Percentiles rank a stretch among this genome's conserved stretches.
These are phyloP conservation scores for Xylaria sp. DNA, from an alignment of 2,329 filamentous ascomycete genomes.

Conservation along the genomic window DNA sequence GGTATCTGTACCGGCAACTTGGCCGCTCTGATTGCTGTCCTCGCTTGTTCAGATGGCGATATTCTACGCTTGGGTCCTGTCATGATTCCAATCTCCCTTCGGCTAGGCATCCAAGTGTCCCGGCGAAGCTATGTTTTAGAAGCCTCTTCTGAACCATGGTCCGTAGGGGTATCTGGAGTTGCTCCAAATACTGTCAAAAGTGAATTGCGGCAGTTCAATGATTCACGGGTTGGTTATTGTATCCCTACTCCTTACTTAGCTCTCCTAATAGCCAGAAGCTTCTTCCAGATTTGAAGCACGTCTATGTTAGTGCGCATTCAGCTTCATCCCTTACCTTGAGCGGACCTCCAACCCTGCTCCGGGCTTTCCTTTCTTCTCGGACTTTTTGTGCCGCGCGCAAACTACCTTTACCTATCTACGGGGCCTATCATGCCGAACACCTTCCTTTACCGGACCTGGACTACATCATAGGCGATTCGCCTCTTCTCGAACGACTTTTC, in stretches of 20 bases:
- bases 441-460: constrained; percentile 2
- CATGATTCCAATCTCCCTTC: constrained; percentile 5
- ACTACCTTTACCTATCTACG: constrained; percentile 19
- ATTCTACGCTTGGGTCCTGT: constrained; percentile 12
- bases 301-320: constrained; percentile 18
- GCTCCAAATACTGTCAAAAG: background rate
- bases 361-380: constrained; percentile 5
- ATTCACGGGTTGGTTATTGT: constrained; percentile 9
- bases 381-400: background rate
- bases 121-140: constrained; percentile 13
- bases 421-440: constrained; percentile 21
- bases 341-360: constrained; percentile 11
- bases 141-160: constrained; percentile 6
- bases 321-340: constrained; percentile 19
- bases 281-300: constrained; percentile 16
- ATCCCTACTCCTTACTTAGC: background rate
- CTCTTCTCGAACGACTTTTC: background rate
- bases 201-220: constrained; percentile 7
- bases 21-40: constrained; percentile 10
- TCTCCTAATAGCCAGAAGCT: constrained; percentile 10
- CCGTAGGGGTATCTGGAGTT: constrained; percentile 17
- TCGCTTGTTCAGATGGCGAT: constrained; percentile 5
- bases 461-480: constrained; percentile 11
- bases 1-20: constrained; percentile 14
- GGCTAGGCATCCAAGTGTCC: constrained; percentile 12